These are phyloP conservation scores for Colletotrichum lindemuthianum DNA, from an alignment of 2,329 filamentous ascomycete genomes.

Conservation along the genomic window DNA sequence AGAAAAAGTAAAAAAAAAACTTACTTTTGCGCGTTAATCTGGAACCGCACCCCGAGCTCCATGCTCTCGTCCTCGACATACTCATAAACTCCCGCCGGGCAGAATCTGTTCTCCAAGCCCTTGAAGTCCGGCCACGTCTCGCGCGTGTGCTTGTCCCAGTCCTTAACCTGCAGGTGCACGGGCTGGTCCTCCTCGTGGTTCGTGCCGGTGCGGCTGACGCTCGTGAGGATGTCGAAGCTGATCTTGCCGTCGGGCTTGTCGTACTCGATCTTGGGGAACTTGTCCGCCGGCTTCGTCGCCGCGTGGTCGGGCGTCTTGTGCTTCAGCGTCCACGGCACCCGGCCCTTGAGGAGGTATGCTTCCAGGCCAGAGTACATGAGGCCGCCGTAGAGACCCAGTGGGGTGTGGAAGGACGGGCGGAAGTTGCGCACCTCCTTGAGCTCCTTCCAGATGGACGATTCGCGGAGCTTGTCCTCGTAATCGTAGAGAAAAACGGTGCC, in stretches of 20 bases:
- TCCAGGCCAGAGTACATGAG: conserved; percentile 93
- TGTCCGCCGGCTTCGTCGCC: conserved; percentile 81
- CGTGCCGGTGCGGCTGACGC: conserved; percentile 92
- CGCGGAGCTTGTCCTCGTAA: conserved; percentile 89
- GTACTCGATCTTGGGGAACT: conserved; percentile 91
- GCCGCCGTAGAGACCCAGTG: conserved; percentile 88
- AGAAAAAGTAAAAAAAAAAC: conserved; percentile 49
- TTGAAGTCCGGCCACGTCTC: conserved; percentile 88
- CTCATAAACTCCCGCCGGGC: conserved; percentile 96
- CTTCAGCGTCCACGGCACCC: conserved; percentile 89
- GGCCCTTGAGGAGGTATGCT: conserved; percentile 86
- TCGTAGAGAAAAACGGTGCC: conserved; percentile 91
- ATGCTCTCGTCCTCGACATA: conserved; percentile 94
- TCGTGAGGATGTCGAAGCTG: conserved; percentile 95
- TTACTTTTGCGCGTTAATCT: conserved; percentile 98
- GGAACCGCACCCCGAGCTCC: conserved; percentile 89
- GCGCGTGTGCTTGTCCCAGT: conserved; percentile 91
- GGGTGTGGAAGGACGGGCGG: conserved; percentile 91
- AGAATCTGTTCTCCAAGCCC: conserved; percentile 96
- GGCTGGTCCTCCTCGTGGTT: conserved; percentile 99
- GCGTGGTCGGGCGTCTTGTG: conserved; percentile 82
- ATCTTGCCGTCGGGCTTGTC: conserved; percentile 96
- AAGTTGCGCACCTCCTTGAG: conserved; percentile 96
- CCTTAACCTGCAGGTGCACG: conserved; percentile 91
- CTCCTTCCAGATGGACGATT: conserved; percentile 92